Conservation (phyloP, 2,329 filamentous ascomycete genomes). For the Cladophialophora immunda region DNA sequence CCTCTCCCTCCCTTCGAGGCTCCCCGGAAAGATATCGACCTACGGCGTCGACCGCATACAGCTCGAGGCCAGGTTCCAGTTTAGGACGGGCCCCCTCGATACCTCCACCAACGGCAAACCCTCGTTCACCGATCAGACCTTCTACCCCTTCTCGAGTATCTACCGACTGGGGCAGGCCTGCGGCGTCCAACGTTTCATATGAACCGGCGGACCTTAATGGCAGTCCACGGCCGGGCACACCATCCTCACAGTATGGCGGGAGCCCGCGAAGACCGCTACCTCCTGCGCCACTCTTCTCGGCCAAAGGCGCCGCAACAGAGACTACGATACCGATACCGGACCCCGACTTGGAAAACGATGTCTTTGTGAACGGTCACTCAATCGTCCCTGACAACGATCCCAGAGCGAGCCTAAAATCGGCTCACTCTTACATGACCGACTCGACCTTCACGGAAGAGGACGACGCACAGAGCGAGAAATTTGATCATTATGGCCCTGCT, state of each 20-base stretch:
- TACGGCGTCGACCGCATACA: slow-evolving; percentile 45
- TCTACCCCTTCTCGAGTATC: slow-evolving; percentile 62
- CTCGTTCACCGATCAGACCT: slow-evolving; percentile 57
- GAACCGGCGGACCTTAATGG: slow-evolving; percentile 91
- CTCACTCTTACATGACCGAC: slow-evolving; percentile 69
- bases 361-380: slow-evolving; percentile 67
- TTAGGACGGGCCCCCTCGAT: slow-evolving; percentile 53
- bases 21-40: slow-evolving; percentile 45
- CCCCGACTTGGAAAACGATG: slow-evolving; percentile 69
- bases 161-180: slow-evolving; percentile 73
- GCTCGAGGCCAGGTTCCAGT: slow-evolving; percentile 53
- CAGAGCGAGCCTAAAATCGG: slow-evolving; percentile 67
- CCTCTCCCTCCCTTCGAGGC: slow-evolving; percentile 39
- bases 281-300: slow-evolving; percentile 79
- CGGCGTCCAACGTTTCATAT: slow-evolving; percentile 75
- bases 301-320: slow-evolving; percentile 60
- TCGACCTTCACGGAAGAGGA: slow-evolving; percentile 65
- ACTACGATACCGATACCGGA: slow-evolving; percentile 75
- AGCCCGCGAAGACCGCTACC: slow-evolving; percentile 88
- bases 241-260: slow-evolving; percentile 86
- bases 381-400: slow-evolving; percentile 62
- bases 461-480: slow-evolving; percentile 62
- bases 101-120: slow-evolving; percentile 50
- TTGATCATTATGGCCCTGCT: slow-evolving; percentile 82
- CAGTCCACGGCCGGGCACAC: slow-evolving; percentile 86